Conservation (phyloP, 2,329 filamentous ascomycete species). For the Hansfordia pulvinata region DNA sequence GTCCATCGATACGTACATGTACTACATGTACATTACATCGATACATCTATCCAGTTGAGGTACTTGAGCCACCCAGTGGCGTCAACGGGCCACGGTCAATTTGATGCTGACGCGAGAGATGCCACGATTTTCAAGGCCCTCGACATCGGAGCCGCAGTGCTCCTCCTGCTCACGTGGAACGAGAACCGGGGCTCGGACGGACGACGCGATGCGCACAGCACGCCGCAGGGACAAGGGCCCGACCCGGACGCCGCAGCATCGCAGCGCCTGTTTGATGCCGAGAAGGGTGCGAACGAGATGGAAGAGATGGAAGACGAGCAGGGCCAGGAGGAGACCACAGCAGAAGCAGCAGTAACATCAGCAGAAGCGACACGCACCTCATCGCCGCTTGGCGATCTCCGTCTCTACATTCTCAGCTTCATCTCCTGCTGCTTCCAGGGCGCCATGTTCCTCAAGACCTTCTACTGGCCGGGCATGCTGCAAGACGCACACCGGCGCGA, state of each 20-base stretch:
- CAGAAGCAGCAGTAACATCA: not conserved
- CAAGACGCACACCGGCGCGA: constrained; percentile 17
- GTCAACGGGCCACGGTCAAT: no score
- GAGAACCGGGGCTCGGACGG: constrained; percentile 11
- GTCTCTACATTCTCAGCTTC: constrained; percentile 18
- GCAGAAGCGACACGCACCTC: not conserved
- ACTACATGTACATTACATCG: no score
- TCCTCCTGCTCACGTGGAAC: constrained; percentile 18
- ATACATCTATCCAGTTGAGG: no score
- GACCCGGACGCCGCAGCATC: no score
- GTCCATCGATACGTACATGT: no score
- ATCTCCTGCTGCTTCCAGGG: constrained; percentile 20
- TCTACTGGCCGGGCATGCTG: constrained; percentile 18
- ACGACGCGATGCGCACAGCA: no score
- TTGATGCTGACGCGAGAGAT: no score
- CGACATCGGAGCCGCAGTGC: constrained; percentile 11
- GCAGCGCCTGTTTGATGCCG: no score
- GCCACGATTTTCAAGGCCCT: no score
- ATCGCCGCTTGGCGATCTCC: constrained; percentile 6
- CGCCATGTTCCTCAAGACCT: constrained; percentile 18
- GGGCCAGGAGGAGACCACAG: not conserved
- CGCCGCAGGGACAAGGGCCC: not conserved
- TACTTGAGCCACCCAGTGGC: no score
- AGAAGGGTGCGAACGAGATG: not conserved
- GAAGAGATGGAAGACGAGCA: not conserved